Conservation (phyloP, 164 flowering plant species). For the Warburgia ugandensis region DNA sequence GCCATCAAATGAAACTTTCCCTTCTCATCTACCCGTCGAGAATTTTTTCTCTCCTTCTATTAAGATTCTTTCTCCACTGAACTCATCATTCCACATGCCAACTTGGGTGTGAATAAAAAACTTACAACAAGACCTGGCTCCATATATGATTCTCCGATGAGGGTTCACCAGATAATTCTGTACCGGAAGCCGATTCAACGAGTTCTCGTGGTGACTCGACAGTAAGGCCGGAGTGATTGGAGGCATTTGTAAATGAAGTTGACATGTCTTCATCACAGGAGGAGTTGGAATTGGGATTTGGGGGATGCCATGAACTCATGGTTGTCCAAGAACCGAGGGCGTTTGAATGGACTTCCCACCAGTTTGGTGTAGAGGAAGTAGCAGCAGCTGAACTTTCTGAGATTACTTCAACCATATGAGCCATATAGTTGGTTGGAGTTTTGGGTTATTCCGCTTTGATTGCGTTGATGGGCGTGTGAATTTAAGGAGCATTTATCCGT, state of each 20-base stretch:
- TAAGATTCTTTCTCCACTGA: conserved; percentile 14
- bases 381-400: conserved; percentile 36
- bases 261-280: conserved; percentile 53
- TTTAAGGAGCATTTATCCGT: conserved; percentile 26
- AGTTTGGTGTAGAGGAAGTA: conserved; percentile 32
- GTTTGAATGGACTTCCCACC: conserved; percentile 39
- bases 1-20: too few species aligned
- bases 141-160: conserved; percentile 36
- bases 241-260: conserved; percentile 39
- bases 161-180: conserved; percentile 28
- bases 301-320: conserved; percentile 24
- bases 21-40: conserved; percentile 4
- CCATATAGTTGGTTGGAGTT: too few species aligned
- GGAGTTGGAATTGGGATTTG: conserved; percentile 36
- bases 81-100: conserved; percentile 6
- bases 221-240: conserved; percentile 40
- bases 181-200: conserved; percentile 16
- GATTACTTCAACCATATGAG: conserved; percentile 42
- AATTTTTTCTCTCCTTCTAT: neutral
- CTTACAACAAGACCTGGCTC: conserved; percentile 53
- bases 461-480: conserved; percentile 14
- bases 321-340: conserved; percentile 31
- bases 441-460: conserved; percentile 3
- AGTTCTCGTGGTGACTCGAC: conserved; percentile 31
- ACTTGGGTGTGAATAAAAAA: conserved; percentile 3